Evolutionary conservation across 306 rosid species (phyloP), one percentile per base, ranked within the genome.

Genomic region (Ziziphus jujuba): DNA sequence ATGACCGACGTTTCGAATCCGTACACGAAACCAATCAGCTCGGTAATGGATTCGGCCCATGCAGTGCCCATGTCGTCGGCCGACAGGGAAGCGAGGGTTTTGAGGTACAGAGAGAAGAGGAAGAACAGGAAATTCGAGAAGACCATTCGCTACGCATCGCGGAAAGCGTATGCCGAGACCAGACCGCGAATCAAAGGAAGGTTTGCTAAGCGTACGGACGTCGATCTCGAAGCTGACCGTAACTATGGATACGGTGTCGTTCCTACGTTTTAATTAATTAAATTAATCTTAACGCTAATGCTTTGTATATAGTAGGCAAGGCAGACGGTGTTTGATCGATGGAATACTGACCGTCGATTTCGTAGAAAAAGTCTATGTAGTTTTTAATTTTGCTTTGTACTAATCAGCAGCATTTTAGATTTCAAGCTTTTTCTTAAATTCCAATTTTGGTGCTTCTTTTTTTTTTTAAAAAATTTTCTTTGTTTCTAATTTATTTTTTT

Each of bases 61-160:
- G 31, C 84, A 71, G 80, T 85, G 43, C 95, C 69, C 81, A 66
- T 84, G 5, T 84, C 95, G 22, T 72, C 91, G 47, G 97, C 91
- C 11, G 99, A 90, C 61, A 74, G 99, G 38, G 97, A 86, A 66
- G 97, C 97, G 14, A 84, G 91, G 75, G 99, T 93, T 44, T 62
- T 93, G 82, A 93, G 99, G 92, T 93, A 93, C 80, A 85, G 87
- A 40, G 97, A 93, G 85, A 93, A 93, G 86, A 87, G 99, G 76
- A 93, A 93, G 97, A 93, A 88, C 69, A 36, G 99, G 43, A 93
- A 87, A 78, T 93, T 93, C 83, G 90, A 90, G 90, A 93, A 93
- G 89, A 93, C 97, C 11, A 90, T 93, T 44, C 96, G 99, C 1
- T 93, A 93, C 45, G 97, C 99, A 3, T 93, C 99, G 0, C 70